Evolutionary conservation across 2,329 filamentous ascomycete genomes (phyloP), one percentile per base, ranked within the genome.

Genomic region (Penicillium verrucosum): DNA sequence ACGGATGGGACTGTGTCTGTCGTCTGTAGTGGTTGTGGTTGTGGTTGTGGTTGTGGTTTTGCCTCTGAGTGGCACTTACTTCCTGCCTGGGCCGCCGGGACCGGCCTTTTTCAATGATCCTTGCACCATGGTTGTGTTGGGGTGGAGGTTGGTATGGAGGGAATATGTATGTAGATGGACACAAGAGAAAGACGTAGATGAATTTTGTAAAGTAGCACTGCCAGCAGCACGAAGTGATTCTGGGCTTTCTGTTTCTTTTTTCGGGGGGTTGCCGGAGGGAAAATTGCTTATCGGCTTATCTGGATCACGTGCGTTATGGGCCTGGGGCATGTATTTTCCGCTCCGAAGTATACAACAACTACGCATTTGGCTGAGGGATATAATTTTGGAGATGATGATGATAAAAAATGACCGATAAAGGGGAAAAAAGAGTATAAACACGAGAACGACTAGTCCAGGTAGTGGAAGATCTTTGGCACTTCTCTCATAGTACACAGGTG

Each of bases 101-200:
- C 52, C 30, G 72, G 56, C 62, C 59, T 80, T 81, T 61, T 82
- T 82, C 53, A 81, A 65, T 36, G 70, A 66, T 57, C 78, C 78
- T 74, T 81, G 79, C 21, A 78, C 77, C 79, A 81, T 81, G 59
- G 18, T 23, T 62, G 54, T 29, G 9, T 46, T 23, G 38, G 54
- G 11, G 1, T 36, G 18, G 46, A 14, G 40, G 32, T 42, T 51
- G 37, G 2, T 29, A 14, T n/a, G n/a, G 9, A 7, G 7, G 4
- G 16, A 18, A 9, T 5, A 2, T 1, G 9, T 29, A 40, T 27
- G 7, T 36, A 16, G 3, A 27, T 29, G 6, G 30, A 4, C 5
- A 14, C 5, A 41, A 18, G 10, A 12, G 21, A 12, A 41, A 37
- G n/a, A 48, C 3, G 36, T 50, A 23, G 51, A 46, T 29, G 43